Percentiles rank a stretch among this genome's conserved stretches.
These are phyloP conservation scores for Candida oleophila DNA, from an alignment of 805 yeast species.

Conservation along the genomic window DNA sequence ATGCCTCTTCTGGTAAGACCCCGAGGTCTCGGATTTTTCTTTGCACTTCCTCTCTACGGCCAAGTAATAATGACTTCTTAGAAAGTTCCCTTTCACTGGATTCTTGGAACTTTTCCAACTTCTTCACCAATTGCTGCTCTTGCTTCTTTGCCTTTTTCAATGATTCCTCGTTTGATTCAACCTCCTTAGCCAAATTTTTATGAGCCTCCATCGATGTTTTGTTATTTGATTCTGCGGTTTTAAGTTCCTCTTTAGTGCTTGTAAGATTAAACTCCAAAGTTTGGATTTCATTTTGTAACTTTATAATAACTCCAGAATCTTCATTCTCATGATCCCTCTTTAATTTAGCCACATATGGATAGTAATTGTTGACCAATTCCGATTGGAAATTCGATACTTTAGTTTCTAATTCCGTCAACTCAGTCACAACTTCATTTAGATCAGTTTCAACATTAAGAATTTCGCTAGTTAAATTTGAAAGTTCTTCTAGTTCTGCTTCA, in stretches of 20 bases:
- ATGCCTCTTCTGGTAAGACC: slow-evolving; percentile 85
- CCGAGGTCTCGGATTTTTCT: slow-evolving; percentile 79
- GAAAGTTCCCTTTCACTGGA: slow-evolving; percentile 63
- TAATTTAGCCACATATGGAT: slow-evolving; percentile 43
- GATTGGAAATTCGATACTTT: slow-evolving; percentile 47
- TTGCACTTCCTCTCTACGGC: slow-evolving; percentile 70
- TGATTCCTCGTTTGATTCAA: slow-evolving; percentile 34
- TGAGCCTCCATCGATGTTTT: slow-evolving; percentile 23
- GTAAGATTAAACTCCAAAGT: slow-evolving; percentile 24
- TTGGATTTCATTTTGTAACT: slow-evolving; percentile 11
- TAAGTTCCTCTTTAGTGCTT: slow-evolving; percentile 22
- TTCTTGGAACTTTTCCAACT: slow-evolving; percentile 61
- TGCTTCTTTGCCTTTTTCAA: slow-evolving; percentile 53
- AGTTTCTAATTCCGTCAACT: slow-evolving; percentile 46
- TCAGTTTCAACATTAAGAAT: slow-evolving; percentile 39
- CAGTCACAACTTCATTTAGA: slow-evolving; percentile 39
- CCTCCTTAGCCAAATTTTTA: slow-evolving; percentile 27
- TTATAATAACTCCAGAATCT: background rate
- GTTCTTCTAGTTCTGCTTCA: slow-evolving; percentile 43
- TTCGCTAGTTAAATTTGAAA: slow-evolving; percentile 32
- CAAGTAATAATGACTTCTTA: slow-evolving; percentile 55
- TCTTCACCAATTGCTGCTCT: slow-evolving; percentile 53
- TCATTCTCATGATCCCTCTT: slow-evolving; percentile 11
- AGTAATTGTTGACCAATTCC: slow-evolving; percentile 57
- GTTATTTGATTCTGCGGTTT: slow-evolving; percentile 28